Percentiles rank a stretch among this genome's conserved stretches.
Evolutionary conservation across 2,329 filamentous ascomycete genomes (phyloP).

Genomic region (Colletotrichum agaves): DNA sequence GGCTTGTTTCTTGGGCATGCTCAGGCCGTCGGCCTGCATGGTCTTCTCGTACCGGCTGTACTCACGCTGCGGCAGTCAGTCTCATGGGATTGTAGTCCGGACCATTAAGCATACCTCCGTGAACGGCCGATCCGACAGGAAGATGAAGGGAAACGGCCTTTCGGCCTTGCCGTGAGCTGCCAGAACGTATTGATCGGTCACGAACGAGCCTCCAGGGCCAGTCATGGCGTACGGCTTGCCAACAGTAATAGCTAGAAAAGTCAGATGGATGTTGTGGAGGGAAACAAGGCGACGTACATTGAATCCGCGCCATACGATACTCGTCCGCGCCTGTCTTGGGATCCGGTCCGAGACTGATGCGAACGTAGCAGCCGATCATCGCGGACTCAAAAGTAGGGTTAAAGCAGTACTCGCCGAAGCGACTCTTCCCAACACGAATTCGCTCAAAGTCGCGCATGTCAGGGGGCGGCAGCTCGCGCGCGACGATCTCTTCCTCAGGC

Average conservation of each 20-base stretch:
- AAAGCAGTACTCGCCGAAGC: conserved; percentile 92
- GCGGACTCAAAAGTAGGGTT: conserved; percentile 88
- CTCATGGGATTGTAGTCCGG: too few species aligned
- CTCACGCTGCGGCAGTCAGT: conserved; percentile 66
- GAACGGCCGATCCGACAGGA: conserved; percentile 86
- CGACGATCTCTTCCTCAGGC: conserved; percentile 72
- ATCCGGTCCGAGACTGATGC: conserved; percentile 85
- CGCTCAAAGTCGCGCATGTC: conserved; percentile 86
- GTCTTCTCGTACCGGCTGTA: conserved; percentile 83
- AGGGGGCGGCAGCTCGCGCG: conserved; percentile 76
- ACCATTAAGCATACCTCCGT: conserved; percentile 71
- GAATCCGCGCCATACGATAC: conserved; percentile 91
- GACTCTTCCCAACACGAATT: conserved; percentile 82
- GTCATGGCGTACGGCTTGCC: conserved; percentile 87
- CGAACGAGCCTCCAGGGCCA: conserved; percentile 79
- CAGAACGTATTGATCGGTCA: conserved; percentile 86
- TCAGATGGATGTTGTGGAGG: background rate
- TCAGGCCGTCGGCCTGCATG: conserved; percentile 76
- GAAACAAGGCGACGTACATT: conserved; percentile 65
- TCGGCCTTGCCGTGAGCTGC: conserved; percentile 85
- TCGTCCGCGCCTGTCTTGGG: conserved; percentile 76
- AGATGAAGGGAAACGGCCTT: conserved; percentile 89
- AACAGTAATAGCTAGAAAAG: conserved; percentile 74
- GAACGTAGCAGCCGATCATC: conserved; percentile 85
- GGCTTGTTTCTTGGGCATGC: conserved; percentile 77